Base-by-base conservation (phyloP, 2,329 filamentous ascomycete species). In the Sphaerostilbella broomeana region DNA sequence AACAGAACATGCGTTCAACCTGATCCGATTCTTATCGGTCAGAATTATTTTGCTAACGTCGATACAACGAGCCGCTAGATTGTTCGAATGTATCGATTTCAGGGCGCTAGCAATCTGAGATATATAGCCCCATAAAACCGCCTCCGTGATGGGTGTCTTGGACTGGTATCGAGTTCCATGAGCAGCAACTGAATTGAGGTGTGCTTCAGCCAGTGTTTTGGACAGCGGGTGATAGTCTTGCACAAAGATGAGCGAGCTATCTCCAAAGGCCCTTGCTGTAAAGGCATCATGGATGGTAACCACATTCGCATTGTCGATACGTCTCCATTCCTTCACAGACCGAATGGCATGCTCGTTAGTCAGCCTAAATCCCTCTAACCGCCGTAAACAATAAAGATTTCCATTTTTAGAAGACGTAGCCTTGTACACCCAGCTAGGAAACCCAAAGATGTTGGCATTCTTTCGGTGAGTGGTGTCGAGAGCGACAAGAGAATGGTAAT, bases 361-460 rank as follows among this genome's bases (percentile, higher is more conserved):
- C 35, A 97, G 65, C 9, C 87, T 82, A 56, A 88, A 95, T 34
- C 87, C 84, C 71, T 95, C 88, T 16, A 98, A 74, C 46, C 92
- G 76, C 47, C 92, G 77, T 32, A 98, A 68, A 42, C 83, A 87
- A 62, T 94, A 97, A n/a, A 81, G 79, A 48, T 85, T 81, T 9
- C 89, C 92, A 52, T 90, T 90, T 57, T 92, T 92, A 60, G 77
- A 82, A 6, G 87, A 94, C 17, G 83, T 81, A 7, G 89, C 90
- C 65, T 97, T 97, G 68, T 95, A 98, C 1, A 95, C 78, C 87
- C 89, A 97, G 52, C 84, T 95, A 5, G 83, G 79, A 54, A 87
- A 94, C 19, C 88, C 87, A 61, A 95, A 95, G 12, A 84, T 77
- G 10, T 77, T 74, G 4, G 81, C 76, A 49, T 82, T 87, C 59